phyloP scores from a whole-genome alignment of 2,329 filamentous ascomycete genomes.

The Aspergillus sp. region DNA sequence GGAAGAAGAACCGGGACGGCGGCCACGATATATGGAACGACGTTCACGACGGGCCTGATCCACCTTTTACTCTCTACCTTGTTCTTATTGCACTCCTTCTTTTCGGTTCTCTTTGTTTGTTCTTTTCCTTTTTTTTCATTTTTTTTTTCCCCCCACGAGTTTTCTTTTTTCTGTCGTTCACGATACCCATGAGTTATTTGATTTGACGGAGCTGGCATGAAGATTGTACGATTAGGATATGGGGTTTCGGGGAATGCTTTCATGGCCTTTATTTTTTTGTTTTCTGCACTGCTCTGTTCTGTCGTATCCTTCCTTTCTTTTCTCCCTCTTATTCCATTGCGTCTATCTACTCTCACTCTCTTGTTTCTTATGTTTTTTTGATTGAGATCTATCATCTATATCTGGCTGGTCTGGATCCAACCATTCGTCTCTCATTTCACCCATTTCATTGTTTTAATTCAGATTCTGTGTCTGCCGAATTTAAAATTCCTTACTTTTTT shows the following conservation, averaged over 20 bases:
- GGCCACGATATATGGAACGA: conserved; percentile 33
- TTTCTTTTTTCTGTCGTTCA: neutral
- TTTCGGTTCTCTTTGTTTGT: neutral
- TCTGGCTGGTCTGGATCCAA: neutral
- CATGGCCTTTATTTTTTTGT: neutral
- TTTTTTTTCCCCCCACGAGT: neutral
- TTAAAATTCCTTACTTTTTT: neutral
- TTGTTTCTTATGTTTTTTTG: neutral
- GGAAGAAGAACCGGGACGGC: conserved; percentile 20
- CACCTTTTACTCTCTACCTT: neutral
- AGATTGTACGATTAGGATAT: neutral
- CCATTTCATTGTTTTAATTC: neutral
- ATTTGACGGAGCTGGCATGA: neutral
- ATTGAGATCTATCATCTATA: neutral
- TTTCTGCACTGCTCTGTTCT: neutral
- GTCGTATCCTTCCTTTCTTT: neutral
- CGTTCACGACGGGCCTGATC: conserved; percentile 9
- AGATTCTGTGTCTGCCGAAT: too few species aligned
- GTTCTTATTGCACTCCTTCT: neutral
- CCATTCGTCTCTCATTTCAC: neutral
- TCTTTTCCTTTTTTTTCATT: neutral
- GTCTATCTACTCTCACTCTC: neutral
- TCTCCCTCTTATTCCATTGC: neutral
- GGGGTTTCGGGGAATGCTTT: neutral
- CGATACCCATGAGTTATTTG: neutral